Evolutionary conservation across 257 asterid genomes (phyloP).

Genomic region (Forsythia viridissima): DNA sequence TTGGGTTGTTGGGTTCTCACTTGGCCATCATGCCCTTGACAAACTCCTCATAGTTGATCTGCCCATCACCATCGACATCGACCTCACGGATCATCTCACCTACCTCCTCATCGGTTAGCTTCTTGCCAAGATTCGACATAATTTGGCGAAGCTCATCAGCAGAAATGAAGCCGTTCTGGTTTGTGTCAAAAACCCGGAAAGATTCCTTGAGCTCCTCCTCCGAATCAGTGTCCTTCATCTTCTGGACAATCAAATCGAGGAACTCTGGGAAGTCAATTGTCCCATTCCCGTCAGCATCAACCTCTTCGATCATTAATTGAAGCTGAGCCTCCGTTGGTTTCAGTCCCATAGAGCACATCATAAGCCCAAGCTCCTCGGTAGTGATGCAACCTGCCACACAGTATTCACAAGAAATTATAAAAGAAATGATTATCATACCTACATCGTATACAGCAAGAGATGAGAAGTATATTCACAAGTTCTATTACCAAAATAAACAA

Average conservation of each 20-base stretch:
- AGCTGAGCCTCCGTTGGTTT: too few species aligned
- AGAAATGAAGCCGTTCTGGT: slow-evolving; percentile 84
- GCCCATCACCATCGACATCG: too few species aligned
- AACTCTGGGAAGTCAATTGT: too few species aligned
- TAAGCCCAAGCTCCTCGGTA: too few species aligned
- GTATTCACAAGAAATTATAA: slow-evolving; percentile 13
- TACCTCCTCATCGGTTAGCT: slow-evolving; percentile 86
- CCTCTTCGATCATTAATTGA: too few species aligned
- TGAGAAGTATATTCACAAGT: neutral
- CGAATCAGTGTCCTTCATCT: slow-evolving; percentile 90
- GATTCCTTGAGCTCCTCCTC: slow-evolving; percentile 94
- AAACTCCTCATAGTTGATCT: too few species aligned
- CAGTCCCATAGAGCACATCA: too few species aligned
- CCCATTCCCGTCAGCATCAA: too few species aligned
- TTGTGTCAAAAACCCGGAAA: slow-evolving; percentile 85
- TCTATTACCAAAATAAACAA: neutral
- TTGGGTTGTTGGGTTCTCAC: slow-evolving; percentile 40
- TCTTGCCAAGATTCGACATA: slow-evolving; percentile 90
- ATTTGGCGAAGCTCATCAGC: slow-evolving; percentile 89
- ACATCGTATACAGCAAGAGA: neutral
- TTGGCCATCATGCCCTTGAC: slow-evolving; percentile 97
- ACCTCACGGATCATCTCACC: slow-evolving; percentile 95
- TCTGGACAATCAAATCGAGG: slow-evolving; percentile 84
- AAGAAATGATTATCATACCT: neutral
- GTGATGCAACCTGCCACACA: too few species aligned